Conservation (phyloP, 108 stramenopile genomes). For the Cyclostephanos tholiformis region DNA sequence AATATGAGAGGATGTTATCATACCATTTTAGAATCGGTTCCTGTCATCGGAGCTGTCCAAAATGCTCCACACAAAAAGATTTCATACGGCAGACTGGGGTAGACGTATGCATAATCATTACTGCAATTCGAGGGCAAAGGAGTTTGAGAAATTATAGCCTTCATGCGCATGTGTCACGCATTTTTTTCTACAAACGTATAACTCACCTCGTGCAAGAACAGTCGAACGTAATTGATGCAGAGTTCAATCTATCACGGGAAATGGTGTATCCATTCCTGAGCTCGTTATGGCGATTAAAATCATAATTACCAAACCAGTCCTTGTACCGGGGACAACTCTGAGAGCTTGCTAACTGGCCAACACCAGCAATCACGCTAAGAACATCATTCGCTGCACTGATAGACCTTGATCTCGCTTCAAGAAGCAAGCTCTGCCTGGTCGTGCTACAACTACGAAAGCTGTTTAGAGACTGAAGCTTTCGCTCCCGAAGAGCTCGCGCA, state of each 20-base stretch:
- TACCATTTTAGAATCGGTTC: not conserved
- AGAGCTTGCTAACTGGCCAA: not conserved
- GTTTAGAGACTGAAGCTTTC: not conserved
- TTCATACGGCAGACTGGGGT: not conserved
- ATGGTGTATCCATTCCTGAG: not conserved
- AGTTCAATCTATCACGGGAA: not conserved
- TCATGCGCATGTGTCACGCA: too few species aligned
- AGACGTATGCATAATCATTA: not conserved
- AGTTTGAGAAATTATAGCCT: too few species aligned
- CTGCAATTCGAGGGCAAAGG: not conserved
- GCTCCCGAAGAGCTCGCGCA: not conserved
- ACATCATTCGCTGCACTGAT: not conserved
- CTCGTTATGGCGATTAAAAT: not conserved
- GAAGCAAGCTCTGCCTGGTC: not conserved
- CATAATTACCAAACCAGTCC: not conserved
- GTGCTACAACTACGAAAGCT: not conserved
- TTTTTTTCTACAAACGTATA: too few species aligned
- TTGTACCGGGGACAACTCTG: not conserved
- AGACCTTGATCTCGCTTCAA: not conserved
- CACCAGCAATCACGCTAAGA: not conserved
- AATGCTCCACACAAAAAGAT: not conserved
- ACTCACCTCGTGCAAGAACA: not conserved
- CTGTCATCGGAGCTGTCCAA: constrained; percentile 3
- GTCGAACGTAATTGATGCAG: not conserved
- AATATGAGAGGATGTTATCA: not conserved